Evolutionary conservation across 2,329 filamentous ascomycete species (phyloP).

Genomic region (Botrytis squamosa): DNA sequence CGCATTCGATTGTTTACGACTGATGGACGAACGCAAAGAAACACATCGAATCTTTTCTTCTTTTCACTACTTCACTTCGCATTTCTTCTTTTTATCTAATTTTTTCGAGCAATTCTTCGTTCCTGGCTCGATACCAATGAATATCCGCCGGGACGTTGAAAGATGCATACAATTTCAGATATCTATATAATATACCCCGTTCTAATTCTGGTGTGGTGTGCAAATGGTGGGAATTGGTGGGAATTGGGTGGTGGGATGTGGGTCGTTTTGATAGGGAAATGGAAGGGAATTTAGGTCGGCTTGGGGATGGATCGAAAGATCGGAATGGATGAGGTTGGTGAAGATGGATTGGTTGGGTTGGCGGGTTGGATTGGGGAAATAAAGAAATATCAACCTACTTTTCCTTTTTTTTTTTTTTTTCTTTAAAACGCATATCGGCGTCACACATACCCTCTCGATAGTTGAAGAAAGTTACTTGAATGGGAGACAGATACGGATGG

Average conservation of each 20-base stretch:
- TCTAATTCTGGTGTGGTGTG: conserved; percentile 7
- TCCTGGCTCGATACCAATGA: background rate
- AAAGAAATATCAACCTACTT: background rate
- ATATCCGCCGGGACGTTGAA: background rate
- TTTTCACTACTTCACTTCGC: background rate
- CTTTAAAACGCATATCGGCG: background rate
- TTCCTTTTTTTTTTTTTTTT: background rate
- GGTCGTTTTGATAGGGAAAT: background rate
- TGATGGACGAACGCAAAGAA: background rate
- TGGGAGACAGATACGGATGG: background rate
- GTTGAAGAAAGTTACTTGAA: background rate
- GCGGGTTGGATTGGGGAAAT: background rate
- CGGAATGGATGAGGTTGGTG: background rate
- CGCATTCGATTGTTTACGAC: background rate
- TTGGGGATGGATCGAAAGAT: background rate
- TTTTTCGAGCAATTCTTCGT: conserved; percentile 7
- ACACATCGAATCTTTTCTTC: conserved; percentile 1
- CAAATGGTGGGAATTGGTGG: background rate
- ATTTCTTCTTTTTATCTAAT: background rate
- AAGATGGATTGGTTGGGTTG: background rate
- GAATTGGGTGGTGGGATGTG: background rate
- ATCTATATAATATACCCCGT: conserved; percentile 16
- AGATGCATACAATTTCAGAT: conserved; percentile 4
- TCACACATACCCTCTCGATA: conserved; percentile 5
- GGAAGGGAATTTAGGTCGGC: background rate